Base-by-base conservation (phyloP, 2,329 filamentous ascomycete genomes). In the Scleromitrula shiraiana region DNA sequence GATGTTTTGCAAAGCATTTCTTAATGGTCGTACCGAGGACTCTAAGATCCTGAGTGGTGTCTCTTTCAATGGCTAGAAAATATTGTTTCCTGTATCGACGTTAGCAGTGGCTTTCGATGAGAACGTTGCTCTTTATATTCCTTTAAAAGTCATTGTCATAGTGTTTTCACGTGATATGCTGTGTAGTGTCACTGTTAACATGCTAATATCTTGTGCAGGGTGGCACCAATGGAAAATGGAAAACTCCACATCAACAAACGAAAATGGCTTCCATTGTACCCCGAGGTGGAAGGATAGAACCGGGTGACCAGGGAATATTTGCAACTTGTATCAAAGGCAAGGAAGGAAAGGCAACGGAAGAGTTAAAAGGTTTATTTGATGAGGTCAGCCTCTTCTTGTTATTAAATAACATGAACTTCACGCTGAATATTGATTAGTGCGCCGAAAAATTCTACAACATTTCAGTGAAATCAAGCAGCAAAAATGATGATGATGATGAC, bases 291-390 rank as follows among this genome's bases (percentile, higher is more conserved):
- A 70, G 65, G 10, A 66, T 89, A 40, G 77, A 85, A 56, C 70
- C 82, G 5, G 84, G 85, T 5, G 83, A 89, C 59, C 70, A 74
- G 44, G 86, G 86, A 5, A 80, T 91, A 50, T 91, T 85, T 84
- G 82, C 83, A 23, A 89, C 85, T 0, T 90, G 84, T 62, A 79
- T 83, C 43, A 77, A 83, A 61, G 78, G 78, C 55, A 83, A 85
- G 69, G 84, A 87, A 65, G 72, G 71, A 35, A 83, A 81, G 64
- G 83, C 85, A 12, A 75, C 84, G 2, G 70, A 73, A 41, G 86
- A 91, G 62, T 72, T 89, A 53, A 73, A 72, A 49, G 67, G 75
- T 50, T 67, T 89, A 19, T 84, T 88, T 59, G 73, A 82, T 36
- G 75, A 84, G 69, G 82, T 85, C 66, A 52, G 70, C n/a, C n/a